Evolutionary conservation across 176 grass and related monocot genomes (phyloP).

Genomic region (Oryza meridionalis): DNA sequence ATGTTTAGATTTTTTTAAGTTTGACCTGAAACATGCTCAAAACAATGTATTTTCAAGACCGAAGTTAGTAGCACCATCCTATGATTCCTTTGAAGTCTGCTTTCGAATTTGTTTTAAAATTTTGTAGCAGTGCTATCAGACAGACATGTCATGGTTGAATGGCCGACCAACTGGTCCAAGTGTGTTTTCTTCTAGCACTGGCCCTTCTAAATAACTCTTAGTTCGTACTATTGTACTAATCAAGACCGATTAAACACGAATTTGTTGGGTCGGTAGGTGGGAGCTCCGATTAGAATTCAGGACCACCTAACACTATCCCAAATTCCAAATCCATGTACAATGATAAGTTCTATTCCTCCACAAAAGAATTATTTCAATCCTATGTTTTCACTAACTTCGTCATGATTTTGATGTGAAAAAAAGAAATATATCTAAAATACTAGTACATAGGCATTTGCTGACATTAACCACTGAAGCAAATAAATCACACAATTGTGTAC

Average conservation of each 20-base stretch:
- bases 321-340: neutral
- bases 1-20: neutral
- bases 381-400: neutral
- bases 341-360: neutral
- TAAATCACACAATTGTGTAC: neutral
- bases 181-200: neutral
- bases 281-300: neutral
- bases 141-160: neutral
- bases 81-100: neutral
- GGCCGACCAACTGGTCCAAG: neutral
- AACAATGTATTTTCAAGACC: neutral
- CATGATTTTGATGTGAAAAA: neutral
- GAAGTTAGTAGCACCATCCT: neutral
- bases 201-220: neutral
- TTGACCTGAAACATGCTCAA: neutral
- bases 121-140: neutral
- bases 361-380: neutral
- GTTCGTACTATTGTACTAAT: neutral
- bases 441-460: neutral
- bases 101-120: neutral
- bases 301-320: neutral
- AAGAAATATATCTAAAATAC: neutral
- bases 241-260: slow-evolving; percentile 4
- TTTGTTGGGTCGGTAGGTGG: slow-evolving; percentile 10
- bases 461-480: neutral